Evolutionary conservation across 352 stramenopile species (phyloP), one percentile per base, ranked within the genome.

Genomic region (Phytophthora fragariaefolia): DNA sequence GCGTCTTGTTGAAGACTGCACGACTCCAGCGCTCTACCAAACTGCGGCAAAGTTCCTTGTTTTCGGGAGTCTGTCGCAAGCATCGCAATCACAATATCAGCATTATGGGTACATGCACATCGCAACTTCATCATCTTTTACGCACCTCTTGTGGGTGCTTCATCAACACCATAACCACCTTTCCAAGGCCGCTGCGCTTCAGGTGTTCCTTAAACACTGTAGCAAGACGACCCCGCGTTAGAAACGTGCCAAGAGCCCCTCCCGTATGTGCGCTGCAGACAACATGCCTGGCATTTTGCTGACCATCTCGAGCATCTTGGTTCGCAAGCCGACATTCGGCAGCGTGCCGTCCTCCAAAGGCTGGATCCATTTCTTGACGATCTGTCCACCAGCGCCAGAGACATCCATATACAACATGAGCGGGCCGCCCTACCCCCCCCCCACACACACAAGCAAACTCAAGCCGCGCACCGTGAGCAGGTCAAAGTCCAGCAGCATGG

Each of bases 351-450:
- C 78, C 1, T 95, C 89, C 36, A 95, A 47, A 23, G 89, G 89
- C 58, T 95, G 87, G 36, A 96, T 96, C 89, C 89, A 96, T 61
- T 95, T 95, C 70, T 94, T 96, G 51, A 96, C 84, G 63, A 96
- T 90, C 87, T 96, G 40, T 18, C 22, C 9, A 18, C n/a, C 10
- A 50, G 10, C 12, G 9, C 12, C 22, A 9, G 30, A 36, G 30
- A 36, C 30, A 36, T 36, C n/a, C n/a, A n/a, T n/a, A n/a, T n/a
- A n/a, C n/a, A n/a, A n/a, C n/a, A n/a, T n/a, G n/a, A n/a, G n/a
- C n/a, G n/a, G n/a, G n/a, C n/a, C n/a, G n/a, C n/a, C n/a, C n/a
- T n/a, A n/a, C n/a, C n/a, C n/a, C 0, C n/a, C 23, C 38, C 13
- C 38, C 12, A 10, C n/a, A 3, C 6, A 17, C 38, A 46, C 4